Conservation (phyloP, 1,284 basidiomycete species). For the Cryptococcus sp. region DNA sequence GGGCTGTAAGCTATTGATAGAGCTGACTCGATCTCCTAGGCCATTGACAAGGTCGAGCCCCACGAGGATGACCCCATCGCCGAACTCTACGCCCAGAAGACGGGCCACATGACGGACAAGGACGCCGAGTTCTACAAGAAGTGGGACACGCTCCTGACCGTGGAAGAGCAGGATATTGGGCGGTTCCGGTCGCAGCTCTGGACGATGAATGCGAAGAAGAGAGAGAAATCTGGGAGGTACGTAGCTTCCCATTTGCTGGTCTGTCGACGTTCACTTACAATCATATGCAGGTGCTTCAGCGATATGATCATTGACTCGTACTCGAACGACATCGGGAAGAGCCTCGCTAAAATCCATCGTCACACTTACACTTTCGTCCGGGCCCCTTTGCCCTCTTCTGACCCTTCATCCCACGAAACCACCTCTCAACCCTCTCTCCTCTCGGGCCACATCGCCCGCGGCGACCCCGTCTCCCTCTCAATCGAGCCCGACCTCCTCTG, state of each 20-base stretch:
- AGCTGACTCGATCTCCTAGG: constrained; percentile 50
- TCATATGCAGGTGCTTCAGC: constrained; percentile 57
- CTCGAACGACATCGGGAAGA: constrained; percentile 40
- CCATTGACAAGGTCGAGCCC: constrained; percentile 61
- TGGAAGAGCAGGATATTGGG: constrained; percentile 84
- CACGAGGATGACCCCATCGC: constrained; percentile 65
- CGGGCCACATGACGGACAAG: constrained; percentile 65
- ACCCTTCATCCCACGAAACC: constrained; percentile 12
- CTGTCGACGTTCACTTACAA: not conserved
- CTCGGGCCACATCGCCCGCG: constrained; percentile 70
- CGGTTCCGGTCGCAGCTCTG: constrained; percentile 87
- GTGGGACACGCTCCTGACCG: constrained; percentile 82
- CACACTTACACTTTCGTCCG: constrained; percentile 66
- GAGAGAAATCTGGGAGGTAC: constrained; percentile 72
- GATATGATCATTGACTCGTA: constrained; percentile 66
- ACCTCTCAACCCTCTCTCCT: constrained; percentile 56
- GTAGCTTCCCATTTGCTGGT: constrained; percentile 1
- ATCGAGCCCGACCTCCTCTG: constrained; percentile 80
- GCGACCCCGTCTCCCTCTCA: constrained; percentile 80
- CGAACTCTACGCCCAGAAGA: constrained; percentile 72
- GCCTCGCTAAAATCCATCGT: constrained; percentile 51
- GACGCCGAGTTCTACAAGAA: constrained; percentile 79
- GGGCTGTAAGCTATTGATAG: not conserved
- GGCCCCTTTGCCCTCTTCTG: constrained; percentile 22
- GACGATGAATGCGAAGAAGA: constrained; percentile 77